Base-by-base conservation (phyloP, 106 monocot species). In the Xerophyta viscosa region DNA sequence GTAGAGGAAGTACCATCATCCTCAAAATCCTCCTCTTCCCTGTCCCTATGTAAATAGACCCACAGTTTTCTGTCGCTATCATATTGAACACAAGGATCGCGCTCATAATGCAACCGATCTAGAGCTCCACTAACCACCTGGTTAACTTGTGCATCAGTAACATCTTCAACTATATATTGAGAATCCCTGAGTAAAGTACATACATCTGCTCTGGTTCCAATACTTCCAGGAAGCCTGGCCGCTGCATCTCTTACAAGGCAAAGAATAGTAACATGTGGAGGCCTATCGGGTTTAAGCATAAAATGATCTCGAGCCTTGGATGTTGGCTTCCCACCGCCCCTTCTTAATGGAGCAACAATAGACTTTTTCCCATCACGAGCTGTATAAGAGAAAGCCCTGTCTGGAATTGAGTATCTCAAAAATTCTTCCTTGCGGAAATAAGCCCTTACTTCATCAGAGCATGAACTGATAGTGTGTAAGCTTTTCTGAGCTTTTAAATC, bases 1-100 rank as follows among this genome's bases (percentile, higher is more conserved):
- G 85, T 98, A 15, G 89, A 89, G 11, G 89, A 86, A 3, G 96
- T 98, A 28, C 89, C 96, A 66, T 98, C 96, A 71, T 98, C 96
- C 50, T 98, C 96, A 74, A 98, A 98, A 69, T 98, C 96, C 71
- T 98, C 89, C 50, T 98, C 96, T 26, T 89, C 96, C 46, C 96
- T 73, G 42, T 90, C 82, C 20, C 86, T 73, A 27, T 98, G 96
- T 33, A 86, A 50, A 68, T 98, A 98, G 22, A 82, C 89, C 96
- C 96, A 98, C 60, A 98, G 49, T 66, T 98, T 98, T 46, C 82
- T 86, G 12, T 98, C 96, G 29, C 59, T 58, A 48, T 89, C 86
- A 69, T 71, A 98, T 58, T 74, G 82, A 6, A 98, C 96, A 64
- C 96, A 98, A 60, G 96, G 96, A 68, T 98, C 96, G 33, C 82